These are phyloP conservation scores for Iberis pinnata DNA, from an alignment of 345 rosid species.

Conservation along the genomic window DNA sequence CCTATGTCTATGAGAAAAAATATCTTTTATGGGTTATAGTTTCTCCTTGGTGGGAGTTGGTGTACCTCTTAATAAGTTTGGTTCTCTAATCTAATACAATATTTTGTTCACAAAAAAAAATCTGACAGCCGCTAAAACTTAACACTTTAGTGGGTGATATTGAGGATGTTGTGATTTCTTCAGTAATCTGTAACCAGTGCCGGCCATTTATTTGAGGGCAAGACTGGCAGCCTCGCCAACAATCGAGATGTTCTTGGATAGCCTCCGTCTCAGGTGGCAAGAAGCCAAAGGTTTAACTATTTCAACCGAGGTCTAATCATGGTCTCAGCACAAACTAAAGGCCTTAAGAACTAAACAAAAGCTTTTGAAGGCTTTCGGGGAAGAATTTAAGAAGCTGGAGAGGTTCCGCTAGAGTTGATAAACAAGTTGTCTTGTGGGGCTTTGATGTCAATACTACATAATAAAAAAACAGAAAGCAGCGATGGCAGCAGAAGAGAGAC, in stretches of 20 bases:
- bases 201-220: constrained; percentile 48
- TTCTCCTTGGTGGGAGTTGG: no score
- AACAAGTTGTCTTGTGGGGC: constrained; percentile 75
- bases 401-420: constrained; percentile 70
- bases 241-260: constrained; percentile 53
- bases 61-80: no score
- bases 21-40: no score
- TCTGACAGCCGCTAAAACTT: constrained; percentile 76
- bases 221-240: constrained; percentile 60
- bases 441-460: constrained; percentile 78
- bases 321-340: constrained; percentile 45
- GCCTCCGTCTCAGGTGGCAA: constrained; percentile 68
- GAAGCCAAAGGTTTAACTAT: constrained; percentile 97
- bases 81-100: no score
- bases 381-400: constrained; percentile 52
- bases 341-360: constrained; percentile 19
- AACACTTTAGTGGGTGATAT: constrained; percentile 78
- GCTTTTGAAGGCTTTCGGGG: constrained; percentile 42
- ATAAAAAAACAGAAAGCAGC: constrained; percentile 79
- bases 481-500: constrained; percentile 71
- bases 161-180: constrained; percentile 80
- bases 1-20: no score
- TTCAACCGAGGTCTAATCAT: constrained; percentile 73
- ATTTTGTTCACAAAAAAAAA: no score
- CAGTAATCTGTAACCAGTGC: constrained; percentile 65